phyloP scores from a whole-genome alignment of 305 asterid species.

The Fraxinus floribunda region DNA sequence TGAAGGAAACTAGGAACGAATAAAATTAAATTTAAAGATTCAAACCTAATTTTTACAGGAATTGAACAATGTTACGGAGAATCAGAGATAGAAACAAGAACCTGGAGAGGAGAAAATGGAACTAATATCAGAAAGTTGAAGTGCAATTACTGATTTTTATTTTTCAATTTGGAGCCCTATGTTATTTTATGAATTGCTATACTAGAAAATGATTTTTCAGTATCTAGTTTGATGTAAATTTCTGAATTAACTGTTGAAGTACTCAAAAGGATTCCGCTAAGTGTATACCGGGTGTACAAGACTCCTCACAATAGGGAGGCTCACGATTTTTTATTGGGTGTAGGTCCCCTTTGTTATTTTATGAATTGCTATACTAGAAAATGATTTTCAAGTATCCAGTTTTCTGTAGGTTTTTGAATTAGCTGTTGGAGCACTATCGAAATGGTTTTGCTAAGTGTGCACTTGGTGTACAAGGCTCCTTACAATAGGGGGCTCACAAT shows the following conservation, averaged over 20 bases:
- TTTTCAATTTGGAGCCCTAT: background rate
- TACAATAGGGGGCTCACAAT: no score
- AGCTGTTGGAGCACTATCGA: constrained; percentile 84
- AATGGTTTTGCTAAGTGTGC: background rate
- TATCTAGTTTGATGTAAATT: no score
- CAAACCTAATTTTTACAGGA: constrained; percentile 8
- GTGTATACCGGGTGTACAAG: no score
- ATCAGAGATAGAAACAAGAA: background rate
- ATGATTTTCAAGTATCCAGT: constrained; percentile 35
- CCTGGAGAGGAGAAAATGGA: background rate
- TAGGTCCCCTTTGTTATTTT: no score
- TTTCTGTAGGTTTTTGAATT: constrained; percentile 70
- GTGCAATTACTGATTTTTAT: constrained; percentile 15
- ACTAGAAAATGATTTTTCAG: no score
- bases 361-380: no score
- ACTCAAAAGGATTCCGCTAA: no score
- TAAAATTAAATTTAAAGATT: background rate
- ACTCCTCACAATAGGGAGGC: no score
- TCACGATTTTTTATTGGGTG: no score
- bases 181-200: no score
- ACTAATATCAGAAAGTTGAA: constrained; percentile 24
- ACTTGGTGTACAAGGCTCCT: no score
- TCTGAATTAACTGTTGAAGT: no score
- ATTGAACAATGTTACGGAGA: constrained; percentile 8
- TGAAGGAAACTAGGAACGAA: background rate